Conservation (phyloP, 257 asterid species). For the Solanum paucissectum region DNA sequence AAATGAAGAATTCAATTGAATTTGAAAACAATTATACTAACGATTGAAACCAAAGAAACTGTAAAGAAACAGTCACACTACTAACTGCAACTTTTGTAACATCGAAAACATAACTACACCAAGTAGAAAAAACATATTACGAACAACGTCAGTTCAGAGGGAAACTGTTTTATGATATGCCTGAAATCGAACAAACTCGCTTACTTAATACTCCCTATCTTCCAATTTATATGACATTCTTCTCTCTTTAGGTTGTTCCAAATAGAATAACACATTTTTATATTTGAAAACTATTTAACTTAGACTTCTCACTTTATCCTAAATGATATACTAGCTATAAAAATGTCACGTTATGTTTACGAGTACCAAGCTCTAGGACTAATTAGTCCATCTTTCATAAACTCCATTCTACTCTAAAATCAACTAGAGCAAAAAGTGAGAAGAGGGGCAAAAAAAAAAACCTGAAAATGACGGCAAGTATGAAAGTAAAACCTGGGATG, state of each 20-base stretch:
- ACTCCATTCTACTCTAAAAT: background rate
- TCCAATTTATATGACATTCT: background rate
- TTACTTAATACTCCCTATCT: background rate
- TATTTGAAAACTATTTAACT: background rate
- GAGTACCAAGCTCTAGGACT: background rate
- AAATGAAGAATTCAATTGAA: background rate
- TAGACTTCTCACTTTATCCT: background rate
- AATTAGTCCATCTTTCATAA: background rate
- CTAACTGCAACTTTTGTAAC: background rate
- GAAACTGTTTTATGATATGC: background rate
- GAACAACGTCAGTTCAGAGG: background rate
- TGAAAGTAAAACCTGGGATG: constrained; percentile 76
- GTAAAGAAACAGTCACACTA: background rate
- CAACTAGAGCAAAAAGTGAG: background rate
- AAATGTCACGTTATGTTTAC: background rate
- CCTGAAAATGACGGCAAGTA: constrained; percentile 78
- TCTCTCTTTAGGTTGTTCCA: background rate
- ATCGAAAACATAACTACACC: background rate
- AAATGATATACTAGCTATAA: background rate
- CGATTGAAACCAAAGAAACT: background rate
- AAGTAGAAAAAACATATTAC: background rate
- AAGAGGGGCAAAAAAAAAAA: constrained; percentile 1
- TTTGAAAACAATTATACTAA: background rate
- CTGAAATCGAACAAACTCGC: background rate
- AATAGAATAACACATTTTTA: background rate